phyloP scores from a whole-genome alignment of 108 stramenopile genomes.

The Pseudonitzschia multiseries region DNA sequence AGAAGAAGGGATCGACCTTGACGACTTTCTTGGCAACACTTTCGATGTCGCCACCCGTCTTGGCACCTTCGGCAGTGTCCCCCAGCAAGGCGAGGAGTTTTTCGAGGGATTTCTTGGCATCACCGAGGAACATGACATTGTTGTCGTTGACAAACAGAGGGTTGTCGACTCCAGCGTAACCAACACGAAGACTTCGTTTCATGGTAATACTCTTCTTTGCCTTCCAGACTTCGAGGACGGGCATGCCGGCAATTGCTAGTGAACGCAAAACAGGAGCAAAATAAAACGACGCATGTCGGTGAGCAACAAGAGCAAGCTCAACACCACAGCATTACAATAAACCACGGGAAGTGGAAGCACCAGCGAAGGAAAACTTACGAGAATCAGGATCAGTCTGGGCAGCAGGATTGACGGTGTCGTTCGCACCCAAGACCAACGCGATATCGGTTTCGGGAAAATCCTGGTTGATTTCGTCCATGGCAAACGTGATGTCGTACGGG shows the following conservation, averaged over 20 bases:
- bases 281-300: not conserved
- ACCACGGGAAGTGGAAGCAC: not conserved
- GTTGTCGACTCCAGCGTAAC: constrained; percentile 90
- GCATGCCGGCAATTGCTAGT: constrained; percentile 64
- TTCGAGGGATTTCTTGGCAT: constrained; percentile 63
- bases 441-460: constrained; percentile 69
- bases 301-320: not conserved
- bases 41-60: constrained; percentile 18
- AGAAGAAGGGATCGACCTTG: constrained; percentile 41
- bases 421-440: constrained; percentile 48
- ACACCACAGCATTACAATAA: not conserved
- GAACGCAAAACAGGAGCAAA: not conserved
- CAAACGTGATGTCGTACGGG: constrained; percentile 69
- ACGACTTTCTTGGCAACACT: constrained; percentile 6
- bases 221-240: constrained; percentile 83
- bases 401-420: constrained; percentile 85
- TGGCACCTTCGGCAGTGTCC: not conserved
- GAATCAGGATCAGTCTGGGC: constrained; percentile 81
- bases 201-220: constrained; percentile 70
- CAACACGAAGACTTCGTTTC: constrained; percentile 81
- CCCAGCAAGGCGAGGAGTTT: constrained; percentile 44
- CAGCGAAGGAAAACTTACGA: constrained; percentile 3
- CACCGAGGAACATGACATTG: constrained; percentile 80
- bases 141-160: constrained; percentile 70
- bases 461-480: constrained; percentile 56